Base-by-base conservation (phyloP, 129 eudicot species). In the Oenanthe sinensis region DNA sequence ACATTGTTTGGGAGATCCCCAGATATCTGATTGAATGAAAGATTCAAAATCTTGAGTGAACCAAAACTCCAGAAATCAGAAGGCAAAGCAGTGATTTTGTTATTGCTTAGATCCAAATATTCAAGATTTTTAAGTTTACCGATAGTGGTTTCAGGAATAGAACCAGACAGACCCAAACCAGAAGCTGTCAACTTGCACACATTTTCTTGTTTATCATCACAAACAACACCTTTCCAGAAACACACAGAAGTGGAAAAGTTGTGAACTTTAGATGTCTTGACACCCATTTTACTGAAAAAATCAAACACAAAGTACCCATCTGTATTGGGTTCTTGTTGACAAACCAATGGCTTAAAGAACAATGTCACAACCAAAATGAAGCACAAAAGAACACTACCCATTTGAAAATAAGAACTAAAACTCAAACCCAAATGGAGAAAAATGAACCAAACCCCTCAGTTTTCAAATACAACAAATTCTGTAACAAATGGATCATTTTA, bases 1-100 rank as follows among this genome's bases (percentile, higher is more conserved):
- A 92, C 85, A 84, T 92, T 90, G 68, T 87, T 90, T 24, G 97
- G 87, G 72, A 92, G 89, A 52, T 42, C 30, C 44, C 80, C 85
- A 75, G 87, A 83, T 54, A 92, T 84, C 42, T 77, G 88, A 84
- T 92, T 92, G 71, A 62, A 74, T 52, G 97, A 92, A 49, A 90
- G 85, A 79, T 92, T 88, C 22, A 92, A 91, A 55, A 74, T 70
- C 78, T 84, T 87, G 79, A 92, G 90, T 37, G 91, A 88, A 80
- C 78, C 79, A 85, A 92, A 85, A 49, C 93, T 90, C 96, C 96
- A 92, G 45, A 92, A 88, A 92, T 92, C 97, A 74, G 93, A 90
- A 71, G 97, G 89, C 82, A 92, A 82, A 74, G 72, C 82, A 79
- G 85, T 85, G 58, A 90, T 90, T 44, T 81, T 80, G 67, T 92